Evolutionary conservation across 345 rosid species (phyloP).

Genomic region (Luvunga scandens): DNA sequence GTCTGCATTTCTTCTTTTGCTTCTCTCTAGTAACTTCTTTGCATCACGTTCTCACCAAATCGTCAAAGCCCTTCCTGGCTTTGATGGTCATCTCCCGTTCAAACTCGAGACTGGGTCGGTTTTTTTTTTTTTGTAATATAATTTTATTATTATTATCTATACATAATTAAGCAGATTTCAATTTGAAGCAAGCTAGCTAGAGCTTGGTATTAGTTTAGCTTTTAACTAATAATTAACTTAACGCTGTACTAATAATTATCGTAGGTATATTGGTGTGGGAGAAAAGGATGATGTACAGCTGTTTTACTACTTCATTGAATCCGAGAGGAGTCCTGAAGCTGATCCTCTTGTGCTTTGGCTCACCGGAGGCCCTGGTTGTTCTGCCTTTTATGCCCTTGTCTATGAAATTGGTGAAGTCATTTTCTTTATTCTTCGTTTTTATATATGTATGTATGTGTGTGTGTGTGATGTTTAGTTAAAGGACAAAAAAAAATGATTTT

Average conservation of each 20-base stretch:
- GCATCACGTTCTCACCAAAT: background rate
- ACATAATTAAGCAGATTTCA: too few relatives aligned
- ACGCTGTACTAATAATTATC: too few relatives aligned
- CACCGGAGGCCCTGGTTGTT: conserved; percentile 45
- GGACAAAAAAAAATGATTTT: too few relatives aligned
- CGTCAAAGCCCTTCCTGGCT: conserved; percentile 1
- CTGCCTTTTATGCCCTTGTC: conserved; percentile 39
- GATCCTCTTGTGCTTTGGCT: conserved; percentile 46
- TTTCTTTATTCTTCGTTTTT: background rate
- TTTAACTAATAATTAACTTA: too few relatives aligned
- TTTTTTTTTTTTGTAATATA: background rate
- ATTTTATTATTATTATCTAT: too few relatives aligned
- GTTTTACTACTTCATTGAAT: conserved; percentile 40
- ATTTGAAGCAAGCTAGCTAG: too few relatives aligned
- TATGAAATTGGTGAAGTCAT: conserved; percentile 35
- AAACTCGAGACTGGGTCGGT: conserved; percentile 1
- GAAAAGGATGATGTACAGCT: conserved; percentile 35
- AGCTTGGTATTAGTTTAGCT: too few relatives aligned
- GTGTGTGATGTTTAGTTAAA: too few relatives aligned
- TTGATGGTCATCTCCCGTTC: conserved; percentile 1
- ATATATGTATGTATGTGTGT: too few relatives aligned
- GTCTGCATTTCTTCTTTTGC: background rate
- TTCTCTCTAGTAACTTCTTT: background rate
- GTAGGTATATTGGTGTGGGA: conserved; percentile 34
- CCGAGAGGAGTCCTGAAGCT: conserved; percentile 31